phyloP scores from a whole-genome alignment of 352 stramenopile species.

The Phytophthora vignae region DNA sequence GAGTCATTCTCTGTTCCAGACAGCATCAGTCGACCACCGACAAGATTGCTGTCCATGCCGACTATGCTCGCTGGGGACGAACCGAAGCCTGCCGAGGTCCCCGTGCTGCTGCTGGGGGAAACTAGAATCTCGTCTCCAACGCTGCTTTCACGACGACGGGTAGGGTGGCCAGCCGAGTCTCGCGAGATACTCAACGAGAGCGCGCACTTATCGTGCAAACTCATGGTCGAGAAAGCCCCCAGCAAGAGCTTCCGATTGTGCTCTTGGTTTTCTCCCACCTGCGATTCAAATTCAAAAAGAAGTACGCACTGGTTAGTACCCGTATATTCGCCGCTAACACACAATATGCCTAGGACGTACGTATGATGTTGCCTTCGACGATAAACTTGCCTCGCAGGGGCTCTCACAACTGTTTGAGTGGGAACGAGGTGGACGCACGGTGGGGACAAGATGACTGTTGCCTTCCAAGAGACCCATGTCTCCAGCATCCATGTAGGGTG shows the following conservation, averaged over 20 bases:
- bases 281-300: constrained; percentile 7
- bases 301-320: constrained; percentile 6
- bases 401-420: constrained; percentile 47
- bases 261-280: constrained; percentile 79
- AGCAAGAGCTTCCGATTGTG: constrained; percentile 87
- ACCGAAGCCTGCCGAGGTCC: constrained; percentile 34
- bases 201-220: constrained; percentile 88
- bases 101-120: constrained; percentile 35
- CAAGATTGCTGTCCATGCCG: constrained; percentile 36
- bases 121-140: constrained; percentile 56
- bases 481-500: constrained; percentile 49
- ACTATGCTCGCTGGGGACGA: constrained; percentile 37
- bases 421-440: constrained; percentile 20
- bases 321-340: neutral
- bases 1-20: constrained; percentile 62
- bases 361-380: constrained; percentile 52
- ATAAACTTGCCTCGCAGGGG: constrained; percentile 27
- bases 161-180: constrained; percentile 42
- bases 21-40: constrained; percentile 34
- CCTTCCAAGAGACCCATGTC: constrained; percentile 45
- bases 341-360: constrained; percentile 39
- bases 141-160: constrained; percentile 62
- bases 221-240: constrained; percentile 89
- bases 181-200: constrained; percentile 84
- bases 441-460: constrained; percentile 7